phyloP scores from a whole-genome alignment of 345 rosid species.

The Heritiera littoralis region DNA sequence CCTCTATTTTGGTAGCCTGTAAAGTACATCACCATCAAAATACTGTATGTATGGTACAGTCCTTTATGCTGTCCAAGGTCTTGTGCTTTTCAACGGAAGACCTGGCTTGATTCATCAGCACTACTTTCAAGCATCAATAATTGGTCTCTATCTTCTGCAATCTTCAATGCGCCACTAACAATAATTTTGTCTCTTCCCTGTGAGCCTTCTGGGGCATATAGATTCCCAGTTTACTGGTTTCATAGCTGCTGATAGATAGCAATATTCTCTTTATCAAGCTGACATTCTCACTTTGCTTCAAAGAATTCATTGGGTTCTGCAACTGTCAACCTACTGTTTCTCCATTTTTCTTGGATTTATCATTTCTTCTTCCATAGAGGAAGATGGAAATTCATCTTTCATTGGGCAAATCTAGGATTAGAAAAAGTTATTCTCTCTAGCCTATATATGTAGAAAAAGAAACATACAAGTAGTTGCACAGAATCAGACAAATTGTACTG shows the following conservation, averaged over 20 bases:
- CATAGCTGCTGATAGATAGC: neutral
- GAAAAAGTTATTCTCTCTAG: neutral
- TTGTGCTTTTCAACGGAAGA: slow-evolving; percentile 1
- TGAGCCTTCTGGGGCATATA: neutral
- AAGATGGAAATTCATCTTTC: neutral
- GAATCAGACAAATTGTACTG: neutral
- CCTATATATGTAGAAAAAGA: neutral
- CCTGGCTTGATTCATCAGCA: neutral
- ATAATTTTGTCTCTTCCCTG: neutral
- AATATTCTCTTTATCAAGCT: neutral
- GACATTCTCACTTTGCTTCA: neutral
- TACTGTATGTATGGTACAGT: neutral
- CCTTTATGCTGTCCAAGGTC: neutral
- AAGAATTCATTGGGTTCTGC: neutral
- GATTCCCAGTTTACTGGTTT: neutral
- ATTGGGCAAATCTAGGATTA: neutral
- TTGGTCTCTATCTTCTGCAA: neutral
- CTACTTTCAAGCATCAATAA: neutral
- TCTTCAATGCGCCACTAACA: neutral
- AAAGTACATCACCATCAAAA: neutral
- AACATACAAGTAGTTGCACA: neutral
- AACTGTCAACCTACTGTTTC: neutral
- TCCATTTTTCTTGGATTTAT: neutral
- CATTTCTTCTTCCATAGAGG: neutral
- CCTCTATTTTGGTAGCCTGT: neutral